These are phyloP conservation scores for Aphanomyces astaci DNA, from an alignment of 352 stramenopile species.

Conservation along the genomic window DNA sequence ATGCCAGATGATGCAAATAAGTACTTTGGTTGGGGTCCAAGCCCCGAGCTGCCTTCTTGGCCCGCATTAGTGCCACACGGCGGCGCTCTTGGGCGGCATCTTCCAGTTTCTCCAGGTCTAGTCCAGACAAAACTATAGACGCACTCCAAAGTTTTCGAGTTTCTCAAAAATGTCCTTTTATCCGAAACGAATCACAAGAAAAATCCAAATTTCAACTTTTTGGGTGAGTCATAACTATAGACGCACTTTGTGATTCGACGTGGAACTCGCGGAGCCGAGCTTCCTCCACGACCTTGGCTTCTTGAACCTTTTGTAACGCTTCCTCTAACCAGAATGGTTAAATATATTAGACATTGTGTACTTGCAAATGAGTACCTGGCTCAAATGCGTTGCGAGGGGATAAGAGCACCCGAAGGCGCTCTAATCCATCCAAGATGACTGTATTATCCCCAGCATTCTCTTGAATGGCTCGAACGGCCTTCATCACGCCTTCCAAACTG, in stretches of 20 bases:
- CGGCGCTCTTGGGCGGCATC: slow-evolving; percentile 10
- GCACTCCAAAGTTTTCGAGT: no score
- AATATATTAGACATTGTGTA: no score
- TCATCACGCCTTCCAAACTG: slow-evolving; percentile 15
- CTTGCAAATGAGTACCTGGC: no score
- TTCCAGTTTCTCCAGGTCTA: slow-evolving; percentile 15
- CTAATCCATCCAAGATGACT: background rate
- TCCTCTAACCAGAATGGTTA: slow-evolving; percentile 10
- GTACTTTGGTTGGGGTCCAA: slow-evolving; percentile 22
- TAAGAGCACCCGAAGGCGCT: slow-evolving; percentile 11
- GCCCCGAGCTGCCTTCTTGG: slow-evolving; percentile 16
- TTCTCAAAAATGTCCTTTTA: no score
- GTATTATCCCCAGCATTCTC: background rate
- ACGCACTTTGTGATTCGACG: background rate
- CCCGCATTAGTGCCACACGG: slow-evolving; percentile 5
- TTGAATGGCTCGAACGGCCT: slow-evolving; percentile 15
- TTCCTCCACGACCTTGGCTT: background rate
- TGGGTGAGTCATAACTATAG: no score
- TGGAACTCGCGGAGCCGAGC: background rate
- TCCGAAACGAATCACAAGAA: no score
- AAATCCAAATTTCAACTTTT: no score
- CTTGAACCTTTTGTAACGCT: background rate
- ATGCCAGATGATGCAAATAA: background rate
- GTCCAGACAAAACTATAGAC: no score
- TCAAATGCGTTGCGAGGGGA: slow-evolving; percentile 13